phyloP scores from a whole-genome alignment of 1,139 yeast species.

The Geotrichum armillariae region DNA sequence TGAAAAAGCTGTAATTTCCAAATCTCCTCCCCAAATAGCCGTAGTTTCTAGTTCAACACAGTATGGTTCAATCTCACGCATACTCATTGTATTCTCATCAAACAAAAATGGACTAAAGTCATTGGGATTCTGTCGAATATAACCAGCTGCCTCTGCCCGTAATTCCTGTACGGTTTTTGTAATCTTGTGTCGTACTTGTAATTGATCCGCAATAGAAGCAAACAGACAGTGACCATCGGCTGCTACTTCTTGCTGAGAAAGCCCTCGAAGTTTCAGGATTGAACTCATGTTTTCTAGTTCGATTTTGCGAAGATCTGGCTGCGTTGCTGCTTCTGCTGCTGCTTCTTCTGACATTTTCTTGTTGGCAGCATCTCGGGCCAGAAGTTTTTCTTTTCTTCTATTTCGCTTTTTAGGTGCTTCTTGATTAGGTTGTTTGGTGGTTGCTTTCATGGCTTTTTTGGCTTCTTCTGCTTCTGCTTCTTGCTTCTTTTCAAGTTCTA shows the following conservation, averaged over 20 bases:
- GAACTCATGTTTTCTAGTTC: constrained; percentile 66
- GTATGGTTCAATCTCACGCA: constrained; percentile 69
- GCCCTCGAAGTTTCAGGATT: constrained; percentile 49
- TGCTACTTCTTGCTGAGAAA: constrained; percentile 55
- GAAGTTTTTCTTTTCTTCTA: constrained; percentile 80
- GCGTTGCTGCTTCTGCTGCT: constrained; percentile 59
- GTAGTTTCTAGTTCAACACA: constrained; percentile 66
- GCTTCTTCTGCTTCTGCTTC: constrained; percentile 20
- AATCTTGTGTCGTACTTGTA: constrained; percentile 51
- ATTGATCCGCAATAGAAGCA: constrained; percentile 81
- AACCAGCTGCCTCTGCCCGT: constrained; percentile 63
- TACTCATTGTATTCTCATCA: constrained; percentile 66
- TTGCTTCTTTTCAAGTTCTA: constrained; percentile 42
- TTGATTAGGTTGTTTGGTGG: constrained; percentile 3
- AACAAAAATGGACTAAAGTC: constrained; percentile 80
- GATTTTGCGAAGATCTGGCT: constrained; percentile 66
- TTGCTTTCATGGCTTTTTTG: constrained; percentile 8
- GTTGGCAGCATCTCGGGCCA: constrained; percentile 70
- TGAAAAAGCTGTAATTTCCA: constrained; percentile 82
- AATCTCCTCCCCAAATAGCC: constrained; percentile 95
- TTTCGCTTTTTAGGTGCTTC: constrained; percentile 50
- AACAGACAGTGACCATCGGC: constrained; percentile 97
- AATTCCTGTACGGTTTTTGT: constrained; percentile 51
- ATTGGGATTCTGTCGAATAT: constrained; percentile 62
- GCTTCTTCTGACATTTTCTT: constrained; percentile 69